Evolutionary conservation across 2,329 filamentous ascomycete species (phyloP), one percentile per base, ranked within the genome.

Genomic region (Colletotrichum sp.): DNA sequence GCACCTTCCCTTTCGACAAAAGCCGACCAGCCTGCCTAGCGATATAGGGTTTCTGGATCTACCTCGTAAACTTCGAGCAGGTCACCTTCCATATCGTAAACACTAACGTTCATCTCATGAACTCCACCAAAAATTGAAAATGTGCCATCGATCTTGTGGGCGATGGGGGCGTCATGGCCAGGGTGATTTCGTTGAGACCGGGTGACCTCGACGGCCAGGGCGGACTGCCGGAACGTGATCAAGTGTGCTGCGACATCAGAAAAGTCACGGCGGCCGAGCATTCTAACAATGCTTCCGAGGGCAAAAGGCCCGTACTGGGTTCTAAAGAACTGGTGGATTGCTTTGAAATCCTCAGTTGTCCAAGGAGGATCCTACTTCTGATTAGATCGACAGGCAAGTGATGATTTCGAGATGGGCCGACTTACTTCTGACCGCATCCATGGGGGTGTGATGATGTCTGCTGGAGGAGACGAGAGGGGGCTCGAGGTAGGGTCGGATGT

Each of bases 21-120:
- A 26, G 52, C 52, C 21, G 52, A 57, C 52, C 52, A 6, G 52
- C 52, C 21, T 57, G 52, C 52, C 52, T 57, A 57, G 21, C 52
- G 52, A 26, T 57, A 57, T 21, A 9, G 9, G 12, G 21, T 57
- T 26, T 26, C 21, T 14, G 21, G 21, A 57, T 57, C 21, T 8
- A 57, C 52, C 52, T 26, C 21, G 52, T 57, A 57, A 57, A 57
- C 21, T 26, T 57, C 52, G 6, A 57, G 21, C 21, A 26, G 52
- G 21, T 26, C 14, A 9, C 52, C 52, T 7, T 57, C 52, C 52
- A 26, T 26, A 21, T 57, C 52, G 10, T 57, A 57, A 14, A 57
- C 21, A 57, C 52, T 18, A 13, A 57, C 21, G 9, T 26, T 16
- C 21, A 57, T 57, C 7, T 57, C 52, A 26, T 26, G 7, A 10